Evolutionary conservation across 1,139 yeast genomes (phyloP).

Genomic region (Sugiyamaella japonica): DNA sequence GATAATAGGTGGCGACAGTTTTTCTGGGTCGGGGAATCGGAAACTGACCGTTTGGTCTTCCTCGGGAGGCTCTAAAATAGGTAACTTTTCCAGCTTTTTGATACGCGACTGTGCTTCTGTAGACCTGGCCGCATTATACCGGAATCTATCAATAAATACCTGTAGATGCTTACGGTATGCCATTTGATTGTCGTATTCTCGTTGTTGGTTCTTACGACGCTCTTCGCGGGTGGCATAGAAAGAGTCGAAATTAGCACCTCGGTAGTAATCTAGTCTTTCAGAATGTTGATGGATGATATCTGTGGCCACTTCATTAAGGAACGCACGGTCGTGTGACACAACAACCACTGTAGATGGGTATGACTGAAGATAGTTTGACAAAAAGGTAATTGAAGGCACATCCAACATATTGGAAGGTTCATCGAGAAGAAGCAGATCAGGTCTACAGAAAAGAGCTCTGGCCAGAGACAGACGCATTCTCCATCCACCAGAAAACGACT

Average conservation of each 20-base stretch:
- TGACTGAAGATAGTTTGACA: slow-evolving; percentile 83
- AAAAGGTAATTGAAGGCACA: slow-evolving; percentile 94
- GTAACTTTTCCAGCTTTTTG: slow-evolving; percentile 91
- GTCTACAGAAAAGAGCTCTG: slow-evolving; percentile 95
- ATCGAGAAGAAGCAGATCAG: slow-evolving; percentile 87
- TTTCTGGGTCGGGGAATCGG: slow-evolving; percentile 94
- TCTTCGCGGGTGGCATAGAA: slow-evolving; percentile 94
- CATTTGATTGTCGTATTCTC: slow-evolving; percentile 97
- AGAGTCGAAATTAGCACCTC: slow-evolving; percentile 91
- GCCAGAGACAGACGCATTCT: slow-evolving; percentile 99
- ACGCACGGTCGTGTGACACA: slow-evolving; percentile 97
- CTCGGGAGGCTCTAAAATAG: slow-evolving; percentile 90
- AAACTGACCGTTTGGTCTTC: slow-evolving; percentile 84
- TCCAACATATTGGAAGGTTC: slow-evolving; percentile 99
- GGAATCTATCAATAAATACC: slow-evolving; percentile 88
- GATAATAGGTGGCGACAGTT: slow-evolving; percentile 87
- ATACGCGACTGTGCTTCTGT: slow-evolving; percentile 98
- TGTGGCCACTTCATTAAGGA: slow-evolving; percentile 95
- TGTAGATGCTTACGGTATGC: slow-evolving; percentile 93
- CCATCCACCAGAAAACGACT: slow-evolving; percentile 99
- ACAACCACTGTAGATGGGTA: slow-evolving; percentile 92
- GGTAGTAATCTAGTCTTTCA: slow-evolving; percentile 91
- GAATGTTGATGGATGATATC: slow-evolving; percentile 97
- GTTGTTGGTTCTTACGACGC: slow-evolving; percentile 85
- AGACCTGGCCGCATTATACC: slow-evolving; percentile 97